A percentile compares a stretch with the other conserved stretches of the same genome.
Conservation (phyloP, 2,329 filamentous ascomycete species). For the Pseudopithomyces chartarum region DNA sequence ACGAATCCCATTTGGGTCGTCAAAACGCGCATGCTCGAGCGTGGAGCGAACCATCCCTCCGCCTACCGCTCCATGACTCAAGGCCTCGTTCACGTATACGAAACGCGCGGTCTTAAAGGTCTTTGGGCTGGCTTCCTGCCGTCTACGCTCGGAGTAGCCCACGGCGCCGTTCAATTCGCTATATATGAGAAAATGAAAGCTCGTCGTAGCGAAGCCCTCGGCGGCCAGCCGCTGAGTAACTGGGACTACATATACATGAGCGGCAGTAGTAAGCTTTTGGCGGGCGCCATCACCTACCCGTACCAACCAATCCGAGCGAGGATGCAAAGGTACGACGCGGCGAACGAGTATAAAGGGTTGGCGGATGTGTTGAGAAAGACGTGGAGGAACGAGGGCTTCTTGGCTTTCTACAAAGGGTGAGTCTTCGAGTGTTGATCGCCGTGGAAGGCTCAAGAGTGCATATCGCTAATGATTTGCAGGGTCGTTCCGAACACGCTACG, state of each 20-base stretch:
- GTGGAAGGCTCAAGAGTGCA: neutral
- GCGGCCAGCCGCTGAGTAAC: slow-evolving; percentile 62
- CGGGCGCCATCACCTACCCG: slow-evolving; percentile 89
- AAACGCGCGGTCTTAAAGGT: slow-evolving; percentile 73
- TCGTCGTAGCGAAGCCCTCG: slow-evolving; percentile 55
- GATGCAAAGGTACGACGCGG: slow-evolving; percentile 86
- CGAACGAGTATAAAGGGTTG: slow-evolving; percentile 72
- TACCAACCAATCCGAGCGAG: slow-evolving; percentile 91
- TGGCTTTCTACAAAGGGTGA: slow-evolving; percentile 86
- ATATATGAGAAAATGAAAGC: slow-evolving; percentile 81
- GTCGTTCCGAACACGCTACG: slow-evolving; percentile 86
- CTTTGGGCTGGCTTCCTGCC: slow-evolving; percentile 89
- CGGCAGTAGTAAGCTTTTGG: slow-evolving; percentile 81
- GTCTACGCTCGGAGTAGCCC: slow-evolving; percentile 82
- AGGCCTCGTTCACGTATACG: slow-evolving; percentile 70
- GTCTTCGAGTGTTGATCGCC: slow-evolving; percentile 10
- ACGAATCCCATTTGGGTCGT: slow-evolving; percentile 99
- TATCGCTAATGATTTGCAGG: slow-evolving; percentile 20
- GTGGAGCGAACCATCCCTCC: slow-evolving; percentile 72
- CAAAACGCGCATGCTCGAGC: slow-evolving; percentile 95
- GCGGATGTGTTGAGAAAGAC: slow-evolving; percentile 74
- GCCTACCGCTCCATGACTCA: slow-evolving; percentile 81
- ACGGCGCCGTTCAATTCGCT: slow-evolving; percentile 94
- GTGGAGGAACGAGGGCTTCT: slow-evolving; percentile 77
- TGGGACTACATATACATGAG: slow-evolving; percentile 81